Percentiles rank a stretch among this genome's conserved stretches.
phyloP scores from a whole-genome alignment of 2,329 filamentous ascomycete genomes.

The Epicoccum nigrum region DNA sequence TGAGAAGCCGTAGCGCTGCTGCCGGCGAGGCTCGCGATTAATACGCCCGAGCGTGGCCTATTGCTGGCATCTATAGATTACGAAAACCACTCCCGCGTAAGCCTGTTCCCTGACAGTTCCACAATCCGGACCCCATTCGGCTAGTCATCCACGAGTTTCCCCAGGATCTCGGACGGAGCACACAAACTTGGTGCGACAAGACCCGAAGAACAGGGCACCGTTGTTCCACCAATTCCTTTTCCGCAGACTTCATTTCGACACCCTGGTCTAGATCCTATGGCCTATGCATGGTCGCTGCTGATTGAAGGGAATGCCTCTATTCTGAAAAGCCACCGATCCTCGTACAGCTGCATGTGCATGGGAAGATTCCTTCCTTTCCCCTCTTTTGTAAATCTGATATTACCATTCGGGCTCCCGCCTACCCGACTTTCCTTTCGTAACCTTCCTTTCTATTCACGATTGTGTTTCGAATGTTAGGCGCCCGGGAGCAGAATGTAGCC shows the following conservation, averaged over 20 bases:
- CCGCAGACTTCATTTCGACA: slow-evolving; percentile 24
- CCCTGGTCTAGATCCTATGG: slow-evolving; percentile 26
- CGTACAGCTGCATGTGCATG: slow-evolving; percentile 16
- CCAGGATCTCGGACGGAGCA: slow-evolving; percentile 28
- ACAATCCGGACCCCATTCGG: slow-evolving; percentile 17
- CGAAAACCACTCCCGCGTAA: slow-evolving; percentile 12
- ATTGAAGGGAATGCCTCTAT: slow-evolving; percentile 21
- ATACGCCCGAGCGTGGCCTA: slow-evolving; percentile 7
- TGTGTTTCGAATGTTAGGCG: slow-evolving; percentile 15
- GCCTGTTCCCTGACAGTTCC: slow-evolving; percentile 14
- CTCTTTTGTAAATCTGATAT: slow-evolving; percentile 16
- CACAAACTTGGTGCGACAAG: slow-evolving; percentile 23
- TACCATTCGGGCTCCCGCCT: slow-evolving; percentile 9
- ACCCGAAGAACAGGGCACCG: slow-evolving; percentile 20
- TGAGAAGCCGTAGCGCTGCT: slow-evolving; percentile 15
- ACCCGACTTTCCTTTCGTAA: slow-evolving; percentile 13
- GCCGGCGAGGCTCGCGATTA: slow-evolving; percentile 5
- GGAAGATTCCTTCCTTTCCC: slow-evolving; percentile 20
- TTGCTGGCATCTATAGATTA: slow-evolving; percentile 10
- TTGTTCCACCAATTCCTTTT: slow-evolving; percentile 38
- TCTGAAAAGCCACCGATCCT: slow-evolving; percentile 27
- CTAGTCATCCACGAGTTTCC: slow-evolving; percentile 28
- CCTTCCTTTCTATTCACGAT: slow-evolving; percentile 17
- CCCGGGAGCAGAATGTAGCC: slow-evolving; percentile 24
- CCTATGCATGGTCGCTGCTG: slow-evolving; percentile 16